phyloP scores from a whole-genome alignment of 2,329 filamentous ascomycete species.

The Cladophialophora chaetospira region DNA sequence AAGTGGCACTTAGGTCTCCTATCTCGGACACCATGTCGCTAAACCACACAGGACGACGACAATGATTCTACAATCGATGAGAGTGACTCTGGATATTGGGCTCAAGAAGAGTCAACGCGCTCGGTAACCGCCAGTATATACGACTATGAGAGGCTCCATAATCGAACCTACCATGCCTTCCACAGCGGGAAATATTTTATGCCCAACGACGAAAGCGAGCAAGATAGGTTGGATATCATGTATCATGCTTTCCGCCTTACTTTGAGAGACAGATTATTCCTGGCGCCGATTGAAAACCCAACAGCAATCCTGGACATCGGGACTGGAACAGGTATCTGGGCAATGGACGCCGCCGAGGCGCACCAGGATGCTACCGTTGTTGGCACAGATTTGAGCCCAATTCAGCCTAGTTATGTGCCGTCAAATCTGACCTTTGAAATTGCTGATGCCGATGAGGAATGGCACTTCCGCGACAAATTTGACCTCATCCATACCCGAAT shows the following conservation, averaged over 20 bases:
- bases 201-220: conserved; percentile 42
- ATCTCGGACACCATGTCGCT: not conserved
- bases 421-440: conserved; percentile 59
- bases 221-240: conserved; percentile 4
- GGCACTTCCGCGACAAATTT: conserved; percentile 56
- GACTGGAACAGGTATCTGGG: conserved; percentile 20
- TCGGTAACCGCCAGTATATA: conserved; percentile 36
- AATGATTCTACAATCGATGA: not conserved
- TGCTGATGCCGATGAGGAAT: conserved; percentile 60
- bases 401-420: conserved; percentile 46
- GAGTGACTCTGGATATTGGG: conserved; percentile 21
- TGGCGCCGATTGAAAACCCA: conserved; percentile 17
- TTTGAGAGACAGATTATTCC: conserved; percentile 17
- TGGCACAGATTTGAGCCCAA: conserved; percentile 33
- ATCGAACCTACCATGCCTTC: conserved; percentile 40
- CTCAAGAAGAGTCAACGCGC: conserved; percentile 28
- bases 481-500: conserved; percentile 63
- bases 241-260: conserved; percentile 18
- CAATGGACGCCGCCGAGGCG: conserved; percentile 36
- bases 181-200: conserved; percentile 43
- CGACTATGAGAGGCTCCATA: conserved; percentile 37
- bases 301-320: conserved; percentile 16
- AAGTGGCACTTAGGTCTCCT: not conserved
- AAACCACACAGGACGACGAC: not conserved
- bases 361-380: conserved; percentile 30